Percentiles rank a stretch among this genome's conserved stretches.
Evolutionary conservation across 371 early-diverging fungal genomes (phyloP).

Genomic region (Apophysomyces ossiformis): DNA sequence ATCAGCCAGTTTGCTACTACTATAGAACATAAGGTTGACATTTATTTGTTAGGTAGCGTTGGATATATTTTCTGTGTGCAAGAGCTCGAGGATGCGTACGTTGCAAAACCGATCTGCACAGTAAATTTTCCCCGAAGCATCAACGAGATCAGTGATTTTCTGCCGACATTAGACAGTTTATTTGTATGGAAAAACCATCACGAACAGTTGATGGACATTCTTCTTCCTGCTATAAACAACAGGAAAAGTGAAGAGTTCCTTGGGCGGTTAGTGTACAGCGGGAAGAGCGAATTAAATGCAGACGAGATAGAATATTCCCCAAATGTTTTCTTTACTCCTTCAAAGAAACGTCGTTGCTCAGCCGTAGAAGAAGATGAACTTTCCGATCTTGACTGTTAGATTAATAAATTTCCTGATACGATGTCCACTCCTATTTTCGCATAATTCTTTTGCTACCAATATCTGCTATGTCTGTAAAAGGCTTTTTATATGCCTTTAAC

Average conservation of each 20-base stretch:
- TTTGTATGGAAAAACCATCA: conserved; percentile 17
- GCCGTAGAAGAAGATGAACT: background rate
- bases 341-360: background rate
- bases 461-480: background rate
- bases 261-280: background rate
- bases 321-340: background rate
- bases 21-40: background rate
- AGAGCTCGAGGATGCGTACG: conserved; percentile 10
- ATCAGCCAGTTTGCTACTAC: conserved; percentile 3
- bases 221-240: background rate
- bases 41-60: conserved; percentile 2
- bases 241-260: background rate
- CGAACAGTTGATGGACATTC: conserved; percentile 3
- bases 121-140: conserved; percentile 4
- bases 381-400: background rate
- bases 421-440: background rate
- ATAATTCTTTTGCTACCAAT: background rate
- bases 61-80: conserved; percentile 14
- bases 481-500: too few species aligned
- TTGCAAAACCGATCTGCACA: background rate
- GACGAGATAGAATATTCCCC: background rate
- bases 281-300: background rate
- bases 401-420: too few species aligned
- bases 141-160: conserved; percentile 2
- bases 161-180: background rate